Conservation (phyloP, 495 filamentous ascomycete species). For the Penicillium cataractarum region DNA sequence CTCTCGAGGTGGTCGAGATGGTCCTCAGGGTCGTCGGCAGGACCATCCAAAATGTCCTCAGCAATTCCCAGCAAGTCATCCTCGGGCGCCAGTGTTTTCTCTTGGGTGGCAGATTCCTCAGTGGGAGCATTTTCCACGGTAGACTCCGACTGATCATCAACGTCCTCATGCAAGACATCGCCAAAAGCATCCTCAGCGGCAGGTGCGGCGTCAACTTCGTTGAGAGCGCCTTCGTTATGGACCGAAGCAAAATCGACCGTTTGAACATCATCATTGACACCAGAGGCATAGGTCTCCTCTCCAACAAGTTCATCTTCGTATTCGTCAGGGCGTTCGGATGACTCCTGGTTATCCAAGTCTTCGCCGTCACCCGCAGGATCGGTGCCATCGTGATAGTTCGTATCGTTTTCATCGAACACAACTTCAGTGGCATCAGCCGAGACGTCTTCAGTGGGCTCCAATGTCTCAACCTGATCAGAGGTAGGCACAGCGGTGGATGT, state of each 20-base stretch:
- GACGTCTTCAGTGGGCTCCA: constrained; percentile 22
- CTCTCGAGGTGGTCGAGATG: constrained; percentile 30
- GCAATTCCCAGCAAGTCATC: constrained; percentile 38
- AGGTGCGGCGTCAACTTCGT: constrained; percentile 22
- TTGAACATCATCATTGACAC: background rate
- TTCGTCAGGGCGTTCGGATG: constrained; percentile 14
- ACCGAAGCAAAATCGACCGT: background rate
- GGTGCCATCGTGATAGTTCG: constrained; percentile 20
- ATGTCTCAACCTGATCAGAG: constrained; percentile 19
- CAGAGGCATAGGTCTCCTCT: background rate
- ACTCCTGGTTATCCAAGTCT: constrained; percentile 18
- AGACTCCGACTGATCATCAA: constrained; percentile 22
- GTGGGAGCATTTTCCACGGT: constrained; percentile 18
- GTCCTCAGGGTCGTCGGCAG: constrained; percentile 20
- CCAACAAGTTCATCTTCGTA: constrained; percentile 3
- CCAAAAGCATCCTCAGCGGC: constrained; percentile 26
- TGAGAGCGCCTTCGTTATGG: constrained; percentile 4
- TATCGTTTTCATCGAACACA: constrained; percentile 12
- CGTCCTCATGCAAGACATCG: constrained; percentile 22
- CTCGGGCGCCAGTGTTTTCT: constrained; percentile 28
- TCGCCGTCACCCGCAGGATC: constrained; percentile 5
- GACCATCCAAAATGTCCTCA: constrained; percentile 38
- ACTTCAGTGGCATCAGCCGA: constrained; percentile 12
- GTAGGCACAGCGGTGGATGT: constrained; percentile 33
- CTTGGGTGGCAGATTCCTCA: constrained; percentile 15